Evolutionary conservation across 2,329 filamentous ascomycete genomes (phyloP).

Genomic region (Neonectria punicea): DNA sequence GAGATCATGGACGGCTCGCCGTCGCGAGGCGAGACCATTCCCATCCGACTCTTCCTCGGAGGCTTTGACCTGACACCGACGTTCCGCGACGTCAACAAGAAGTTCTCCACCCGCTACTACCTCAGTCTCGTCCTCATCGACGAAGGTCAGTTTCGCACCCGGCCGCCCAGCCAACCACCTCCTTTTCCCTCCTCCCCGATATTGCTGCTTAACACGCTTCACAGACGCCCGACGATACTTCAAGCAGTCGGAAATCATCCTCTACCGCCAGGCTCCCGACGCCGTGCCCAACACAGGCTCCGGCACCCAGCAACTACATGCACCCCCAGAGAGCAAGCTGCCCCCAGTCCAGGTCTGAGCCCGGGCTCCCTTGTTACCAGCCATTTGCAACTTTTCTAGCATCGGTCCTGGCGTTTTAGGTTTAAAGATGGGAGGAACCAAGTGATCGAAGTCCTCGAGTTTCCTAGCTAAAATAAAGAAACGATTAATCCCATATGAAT

Average conservation of each 20-base stretch:
- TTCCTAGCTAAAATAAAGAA: conserved; percentile 36
- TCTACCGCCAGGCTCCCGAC: conserved; percentile 84
- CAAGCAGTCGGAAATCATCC: conserved; percentile 98
- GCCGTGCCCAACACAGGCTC: conserved; percentile 49
- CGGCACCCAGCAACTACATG: conserved; percentile 53
- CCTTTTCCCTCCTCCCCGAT: not conserved
- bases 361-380: conserved; percentile 35
- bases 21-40: conserved; percentile 92
- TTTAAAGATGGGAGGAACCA: conserved; percentile 42
- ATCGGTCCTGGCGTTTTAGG: conserved; percentile 54
- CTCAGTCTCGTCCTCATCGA: conserved; percentile 95
- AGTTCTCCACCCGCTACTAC: conserved; percentile 98
- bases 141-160: conserved; percentile 71
- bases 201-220: conserved; percentile 30
- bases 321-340: conserved; percentile 58
- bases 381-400: conserved; percentile 48
- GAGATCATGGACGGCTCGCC: conserved; percentile 99
- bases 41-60: conserved; percentile 94
- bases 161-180: not conserved
- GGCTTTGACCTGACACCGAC: conserved; percentile 98
- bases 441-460: conserved; percentile 39
- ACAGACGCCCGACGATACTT: conserved; percentile 95
- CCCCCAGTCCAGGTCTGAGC: conserved; percentile 47
- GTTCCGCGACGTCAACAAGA: conserved; percentile 99
- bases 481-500: conserved; percentile 42